These are phyloP conservation scores for Davidsoniella eucalypti DNA, from an alignment of 2,329 filamentous ascomycete genomes.

Conservation along the genomic window DNA sequence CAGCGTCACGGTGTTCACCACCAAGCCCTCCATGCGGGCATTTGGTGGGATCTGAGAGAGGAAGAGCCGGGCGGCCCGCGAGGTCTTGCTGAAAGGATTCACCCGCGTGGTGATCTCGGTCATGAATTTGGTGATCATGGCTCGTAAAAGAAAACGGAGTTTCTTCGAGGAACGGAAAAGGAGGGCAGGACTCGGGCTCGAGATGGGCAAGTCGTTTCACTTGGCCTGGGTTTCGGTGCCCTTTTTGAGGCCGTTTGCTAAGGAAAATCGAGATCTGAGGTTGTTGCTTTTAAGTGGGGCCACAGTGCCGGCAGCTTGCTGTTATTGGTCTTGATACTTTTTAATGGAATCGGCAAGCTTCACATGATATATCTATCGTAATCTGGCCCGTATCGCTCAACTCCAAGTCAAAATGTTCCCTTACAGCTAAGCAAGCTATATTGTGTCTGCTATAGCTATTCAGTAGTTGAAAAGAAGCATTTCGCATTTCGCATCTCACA, in stretches of 20 bases:
- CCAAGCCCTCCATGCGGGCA: slow-evolving; percentile 56
- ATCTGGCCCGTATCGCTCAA: too few species aligned
- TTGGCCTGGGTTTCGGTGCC: not conserved
- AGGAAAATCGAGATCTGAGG: slow-evolving; percentile 6
- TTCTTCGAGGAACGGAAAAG: not conserved
- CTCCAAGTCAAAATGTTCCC: too few species aligned
- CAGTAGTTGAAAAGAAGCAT: too few species aligned
- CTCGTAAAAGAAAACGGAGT: slow-evolving; percentile 15
- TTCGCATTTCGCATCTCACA: too few species aligned
- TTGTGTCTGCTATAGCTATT: too few species aligned
- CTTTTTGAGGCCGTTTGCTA: not conserved
- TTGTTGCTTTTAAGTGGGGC: slow-evolving; percentile 3
- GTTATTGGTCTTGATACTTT: not conserved
- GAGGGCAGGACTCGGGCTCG: not conserved
- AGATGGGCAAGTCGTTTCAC: too few species aligned
- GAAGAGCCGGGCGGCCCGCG: slow-evolving; percentile 75
- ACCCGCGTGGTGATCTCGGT: slow-evolving; percentile 74
- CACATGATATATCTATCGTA: too few species aligned
- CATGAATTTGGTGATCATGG: slow-evolving; percentile 74
- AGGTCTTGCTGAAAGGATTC: slow-evolving; percentile 72
- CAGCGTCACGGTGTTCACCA: slow-evolving; percentile 62
- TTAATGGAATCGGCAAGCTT: too few species aligned
- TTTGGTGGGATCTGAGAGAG: slow-evolving; percentile 70
- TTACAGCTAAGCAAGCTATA: too few species aligned
- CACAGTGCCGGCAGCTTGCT: not conserved